Conservation (phyloP, 192 early-diverging fungal genomes). For the Spizellomyces punctatus region DNA sequence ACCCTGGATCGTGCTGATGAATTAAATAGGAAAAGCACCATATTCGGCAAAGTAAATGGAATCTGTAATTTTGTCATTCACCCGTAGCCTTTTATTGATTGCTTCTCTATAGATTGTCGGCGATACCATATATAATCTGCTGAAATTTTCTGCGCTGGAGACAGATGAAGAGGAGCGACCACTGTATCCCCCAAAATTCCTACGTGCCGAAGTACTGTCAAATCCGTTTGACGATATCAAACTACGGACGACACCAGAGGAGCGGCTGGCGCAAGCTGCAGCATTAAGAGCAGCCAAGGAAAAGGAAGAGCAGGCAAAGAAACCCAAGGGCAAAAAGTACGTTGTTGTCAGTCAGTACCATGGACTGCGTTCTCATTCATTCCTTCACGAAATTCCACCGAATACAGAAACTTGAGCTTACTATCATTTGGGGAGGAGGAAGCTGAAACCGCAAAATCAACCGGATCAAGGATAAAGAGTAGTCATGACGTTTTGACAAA, state of each 20-base stretch:
- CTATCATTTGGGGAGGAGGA: conserved; percentile 92
- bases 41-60: conserved; percentile 83
- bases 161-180: conserved; percentile 81
- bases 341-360: neutral
- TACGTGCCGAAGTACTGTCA: conserved; percentile 63
- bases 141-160: conserved; percentile 84
- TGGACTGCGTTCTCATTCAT: neutral
- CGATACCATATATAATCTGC: conserved; percentile 86
- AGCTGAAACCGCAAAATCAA: conserved; percentile 41
- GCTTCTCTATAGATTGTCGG: conserved; percentile 69
- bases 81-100: neutral
- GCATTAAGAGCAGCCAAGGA: conserved; percentile 1
- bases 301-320: conserved; percentile 35
- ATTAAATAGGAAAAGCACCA: conserved; percentile 85
- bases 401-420: conserved; percentile 66
- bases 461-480: conserved; percentile 62
- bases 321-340: conserved; percentile 66
- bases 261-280: conserved; percentile 41
- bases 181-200: conserved; percentile 70
- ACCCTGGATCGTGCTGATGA: conserved; percentile 83
- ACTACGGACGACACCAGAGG: conserved; percentile 60
- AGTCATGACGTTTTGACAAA: conserved; percentile 74
- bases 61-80: conserved; percentile 3
- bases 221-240: conserved; percentile 95
- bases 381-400: neutral